Base-by-base conservation (phyloP, 2,329 filamentous ascomycete genomes). In the Penicillium digitatum region DNA sequence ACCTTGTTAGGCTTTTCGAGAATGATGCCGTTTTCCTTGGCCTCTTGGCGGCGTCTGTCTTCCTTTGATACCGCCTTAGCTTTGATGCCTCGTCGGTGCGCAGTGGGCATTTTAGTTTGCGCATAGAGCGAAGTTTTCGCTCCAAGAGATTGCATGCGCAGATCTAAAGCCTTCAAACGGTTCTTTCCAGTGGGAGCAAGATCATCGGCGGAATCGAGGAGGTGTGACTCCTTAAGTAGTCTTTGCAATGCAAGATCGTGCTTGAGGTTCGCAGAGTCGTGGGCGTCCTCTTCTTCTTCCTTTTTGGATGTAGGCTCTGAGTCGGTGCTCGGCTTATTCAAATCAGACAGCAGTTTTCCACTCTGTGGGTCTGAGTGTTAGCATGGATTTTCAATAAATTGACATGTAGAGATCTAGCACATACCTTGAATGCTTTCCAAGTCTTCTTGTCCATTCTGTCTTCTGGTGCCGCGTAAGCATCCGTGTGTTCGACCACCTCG, bases 221-320 rank as follows among this genome's bases (percentile, higher is more conserved):
- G 86, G 74, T 96, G 91, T 0, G 92, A 96, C 79, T 99, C 94
- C 63, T 87, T 82, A 55, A 99, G 84, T 38, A 99, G 85, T 44
- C 91, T 87, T 72, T 96, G 93, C 14, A 99, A 85, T 37, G 90
- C 92, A 51, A 96, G 85, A 72, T 97, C 94, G 72, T 96, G 92
- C 71, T 92, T 91, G 18, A 97, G 81, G 58, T 95, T 88, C 11
- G 77, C 72, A 24, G 78, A 72, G 69, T 87, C 85, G 18, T 80
- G 80, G 48, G 81, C 81, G 67, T 87, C 82, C 67, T 87, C 75
- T 56, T 80, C 74, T 29, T 78, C 70, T 60, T 70, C 74, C 18
- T 68, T 62, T 34, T 70, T 66, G 24, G 57, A 51, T 49, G 69
- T 24, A 62, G 48, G 18, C 59, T 63, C 50, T 61, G 62, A 24